phyloP scores from a whole-genome alignment of 805 yeast genomes.

The Candida quercuum region DNA sequence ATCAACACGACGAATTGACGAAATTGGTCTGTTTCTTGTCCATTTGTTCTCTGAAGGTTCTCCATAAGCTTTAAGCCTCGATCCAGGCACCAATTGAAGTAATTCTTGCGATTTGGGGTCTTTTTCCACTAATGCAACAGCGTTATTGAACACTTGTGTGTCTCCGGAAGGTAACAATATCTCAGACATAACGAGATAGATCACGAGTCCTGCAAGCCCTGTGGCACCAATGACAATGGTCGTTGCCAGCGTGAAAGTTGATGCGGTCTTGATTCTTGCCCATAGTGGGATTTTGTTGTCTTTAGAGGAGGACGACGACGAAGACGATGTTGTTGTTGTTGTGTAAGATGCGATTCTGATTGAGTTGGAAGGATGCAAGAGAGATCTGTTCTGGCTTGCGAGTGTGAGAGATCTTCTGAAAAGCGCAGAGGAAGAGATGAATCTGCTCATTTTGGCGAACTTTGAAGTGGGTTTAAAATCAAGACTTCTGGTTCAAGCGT shows the following conservation, averaged over 20 bases:
- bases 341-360: too few relatives aligned
- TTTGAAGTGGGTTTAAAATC: too few relatives aligned
- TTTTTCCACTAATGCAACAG: constrained; percentile 69
- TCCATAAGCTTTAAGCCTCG: constrained; percentile 78
- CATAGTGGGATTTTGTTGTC: constrained; percentile 34
- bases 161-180: constrained; percentile 87
- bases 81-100: constrained; percentile 41
- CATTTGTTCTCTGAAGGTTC: constrained; percentile 66
- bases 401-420: too few relatives aligned
- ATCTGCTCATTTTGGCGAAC: too few relatives aligned
- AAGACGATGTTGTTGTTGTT: too few relatives aligned
- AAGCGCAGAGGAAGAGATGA: too few relatives aligned
- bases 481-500: too few relatives aligned
- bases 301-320: too few relatives aligned
- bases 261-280: constrained; percentile 45
- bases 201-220: constrained; percentile 60
- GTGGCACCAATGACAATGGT: constrained; percentile 61
- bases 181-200: constrained; percentile 75
- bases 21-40: constrained; percentile 85
- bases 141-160: constrained; percentile 83
- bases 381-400: too few relatives aligned
- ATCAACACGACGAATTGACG: constrained; percentile 60
- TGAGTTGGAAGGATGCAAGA: too few relatives aligned
- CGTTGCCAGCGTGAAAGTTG: constrained; percentile 59
- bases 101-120: constrained; percentile 54